Base-by-base conservation (phyloP, 2,329 filamentous ascomycete species). In the Epichloe sibirici region DNA sequence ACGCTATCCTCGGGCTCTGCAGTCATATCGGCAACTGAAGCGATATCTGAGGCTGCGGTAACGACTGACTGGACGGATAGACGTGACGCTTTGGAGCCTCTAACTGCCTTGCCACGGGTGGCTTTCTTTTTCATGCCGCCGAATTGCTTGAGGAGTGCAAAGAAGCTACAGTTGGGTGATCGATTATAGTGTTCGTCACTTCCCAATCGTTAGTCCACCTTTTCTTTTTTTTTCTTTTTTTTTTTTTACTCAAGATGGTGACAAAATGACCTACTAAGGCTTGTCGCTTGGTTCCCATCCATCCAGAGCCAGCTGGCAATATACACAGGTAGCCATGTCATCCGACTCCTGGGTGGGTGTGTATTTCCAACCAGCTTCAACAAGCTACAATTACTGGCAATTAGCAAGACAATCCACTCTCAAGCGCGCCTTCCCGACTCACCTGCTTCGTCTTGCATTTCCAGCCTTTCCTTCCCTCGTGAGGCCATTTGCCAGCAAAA, bases 221-320 rank as follows among this genome's bases (percentile, higher is more conserved):
- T 13, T 23, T 6, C 15, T 9, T 21, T 21, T 21, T 21, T 21
- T 21, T 17, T 17, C n/a, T n/a, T 6, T 17, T 9, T 21, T 21
- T 21, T 21, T 21, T 21, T 17, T 17, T 17, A 2, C 17, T 3
- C 15, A 15, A 40, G 15, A 15, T 17, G 21, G 13, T 38, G 13
- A 31, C 8, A n/a, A 21, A 6, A 37, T 4, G 45, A 69, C 85
- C 69, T 67, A 90, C 83, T 86, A 79, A 56, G 93, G 93, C 64
- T 95, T 88, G 66, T 98, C 93, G 54, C 85, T 83, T 1, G 86
- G 85, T 64, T 97, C 93, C 93, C 94, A 98, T 6, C 90, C 90
- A 66, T 97, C 91, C 11, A 98, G 77, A 11, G 86, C 89, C 15
- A 97, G 71, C 53, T 86, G 82, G 71, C 93, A 98, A 69, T 97